Evolutionary conservation across 768 basidiomycete species (phyloP).

Genomic region (Amanita polypyramis): DNA sequence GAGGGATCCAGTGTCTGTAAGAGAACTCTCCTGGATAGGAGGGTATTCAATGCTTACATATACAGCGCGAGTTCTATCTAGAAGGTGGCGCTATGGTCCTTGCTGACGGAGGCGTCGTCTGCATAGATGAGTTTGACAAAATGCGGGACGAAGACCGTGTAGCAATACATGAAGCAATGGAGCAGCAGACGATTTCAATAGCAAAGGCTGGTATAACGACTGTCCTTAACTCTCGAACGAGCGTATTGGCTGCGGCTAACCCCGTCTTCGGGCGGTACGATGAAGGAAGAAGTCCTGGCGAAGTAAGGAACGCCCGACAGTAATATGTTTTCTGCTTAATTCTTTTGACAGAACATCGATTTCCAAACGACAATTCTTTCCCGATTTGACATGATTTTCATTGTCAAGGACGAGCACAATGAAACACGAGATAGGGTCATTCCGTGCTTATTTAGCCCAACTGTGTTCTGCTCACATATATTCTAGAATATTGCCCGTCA

Average conservation of each 20-base stretch:
- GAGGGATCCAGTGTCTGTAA: constrained; percentile 80
- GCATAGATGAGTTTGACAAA: constrained; percentile 99
- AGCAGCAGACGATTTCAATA: constrained; percentile 98
- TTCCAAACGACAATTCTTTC: constrained; percentile 98
- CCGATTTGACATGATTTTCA: constrained; percentile 99
- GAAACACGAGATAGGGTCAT: constrained; percentile 82
- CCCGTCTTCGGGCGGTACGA: constrained; percentile 98
- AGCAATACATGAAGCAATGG: constrained; percentile 99
- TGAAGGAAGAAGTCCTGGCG: constrained; percentile 91
- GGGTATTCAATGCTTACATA: background rate
- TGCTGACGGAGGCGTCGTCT: constrained; percentile 96
- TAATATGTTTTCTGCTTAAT: background rate
- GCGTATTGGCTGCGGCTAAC: constrained; percentile 94
- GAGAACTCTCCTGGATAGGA: constrained; percentile 17
- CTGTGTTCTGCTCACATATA: background rate
- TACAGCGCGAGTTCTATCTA: constrained; percentile 92
- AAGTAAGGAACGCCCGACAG: constrained; percentile 35
- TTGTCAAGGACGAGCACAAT: constrained; percentile 96
- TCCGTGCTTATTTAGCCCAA: constrained; percentile 9
- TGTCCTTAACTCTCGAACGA: constrained; percentile 90
- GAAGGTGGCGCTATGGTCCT: constrained; percentile 99
- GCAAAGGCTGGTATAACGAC: constrained; percentile 99
- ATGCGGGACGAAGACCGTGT: constrained; percentile 99
- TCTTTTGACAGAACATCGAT: constrained; percentile 66
- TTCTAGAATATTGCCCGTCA: constrained; percentile 86